Percentiles rank a stretch among this genome's conserved stretches.
phyloP scores from a whole-genome alignment of 1,284 basidiomycete genomes.

The Apiotrichum laibachii region DNA sequence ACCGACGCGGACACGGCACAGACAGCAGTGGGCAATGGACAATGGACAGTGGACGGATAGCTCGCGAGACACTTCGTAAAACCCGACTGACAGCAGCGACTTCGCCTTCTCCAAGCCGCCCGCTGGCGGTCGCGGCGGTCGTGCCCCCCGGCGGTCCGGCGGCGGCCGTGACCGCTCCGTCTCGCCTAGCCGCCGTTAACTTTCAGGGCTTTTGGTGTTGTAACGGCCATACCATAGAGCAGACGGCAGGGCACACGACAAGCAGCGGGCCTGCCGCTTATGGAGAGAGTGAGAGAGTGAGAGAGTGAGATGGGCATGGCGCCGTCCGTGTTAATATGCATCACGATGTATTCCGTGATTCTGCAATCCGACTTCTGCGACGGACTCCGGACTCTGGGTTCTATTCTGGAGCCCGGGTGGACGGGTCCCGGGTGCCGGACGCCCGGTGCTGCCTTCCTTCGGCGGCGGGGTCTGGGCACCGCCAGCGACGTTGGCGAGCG shows the following conservation, averaged over 20 bases:
- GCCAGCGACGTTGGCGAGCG: no score
- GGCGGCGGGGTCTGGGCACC: no score
- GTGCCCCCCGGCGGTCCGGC: slow-evolving; percentile 22
- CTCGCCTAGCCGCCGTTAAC: slow-evolving; percentile 35
- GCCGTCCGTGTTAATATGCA: neutral
- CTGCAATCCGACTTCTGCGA: no score
- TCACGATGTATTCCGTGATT: neutral
- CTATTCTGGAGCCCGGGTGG: no score
- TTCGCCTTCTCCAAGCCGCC: slow-evolving; percentile 93
- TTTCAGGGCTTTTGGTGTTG: no score
- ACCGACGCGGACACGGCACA: no score
- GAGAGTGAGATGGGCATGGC: neutral
- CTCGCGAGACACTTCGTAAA: neutral
- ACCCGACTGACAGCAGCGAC: slow-evolving; percentile 57
- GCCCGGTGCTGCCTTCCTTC: no score
- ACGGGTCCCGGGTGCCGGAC: no score
- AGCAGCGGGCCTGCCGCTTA: neutral
- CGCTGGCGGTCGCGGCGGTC: slow-evolving; percentile 49
- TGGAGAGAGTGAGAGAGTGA: neutral
- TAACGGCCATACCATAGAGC: neutral
- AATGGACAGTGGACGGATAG: no score
- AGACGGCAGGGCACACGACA: neutral
- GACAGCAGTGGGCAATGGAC: no score
- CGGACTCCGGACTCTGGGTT: no score
- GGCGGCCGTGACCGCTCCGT: slow-evolving; percentile 38